Conservation (phyloP, 73 alveolate genomes). For the Blepharisma stoltei region DNA sequence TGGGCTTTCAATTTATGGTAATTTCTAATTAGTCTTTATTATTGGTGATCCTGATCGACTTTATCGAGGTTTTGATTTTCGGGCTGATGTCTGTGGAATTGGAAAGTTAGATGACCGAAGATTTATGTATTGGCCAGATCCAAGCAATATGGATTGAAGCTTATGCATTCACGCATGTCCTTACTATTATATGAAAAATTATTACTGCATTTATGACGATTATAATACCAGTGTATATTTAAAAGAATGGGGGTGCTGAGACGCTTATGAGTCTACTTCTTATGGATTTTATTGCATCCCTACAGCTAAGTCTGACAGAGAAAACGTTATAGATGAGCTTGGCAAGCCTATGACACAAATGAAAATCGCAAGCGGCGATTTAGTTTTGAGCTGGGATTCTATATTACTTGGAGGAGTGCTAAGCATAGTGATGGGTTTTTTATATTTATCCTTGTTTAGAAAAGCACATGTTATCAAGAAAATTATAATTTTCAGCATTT, state of each 20-base stretch:
- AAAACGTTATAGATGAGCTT: background rate
- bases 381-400: background rate
- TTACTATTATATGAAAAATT: background rate
- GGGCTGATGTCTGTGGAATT: slow-evolving; percentile 27
- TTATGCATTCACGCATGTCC: slow-evolving; percentile 29
- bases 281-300: slow-evolving; percentile 28
- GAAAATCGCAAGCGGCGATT: slow-evolving; percentile 19
- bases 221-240: background rate
- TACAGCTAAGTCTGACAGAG: slow-evolving; percentile 6
- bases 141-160: slow-evolving; percentile 7
- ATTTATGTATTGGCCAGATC: slow-evolving; percentile 20
- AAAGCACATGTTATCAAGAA: background rate
- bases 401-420: background rate
- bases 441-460: slow-evolving; percentile 11
- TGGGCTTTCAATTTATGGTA: background rate
- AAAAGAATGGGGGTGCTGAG: slow-evolving; percentile 23
- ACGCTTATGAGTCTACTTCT: slow-evolving; percentile 1
- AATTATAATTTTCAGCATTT: background rate
- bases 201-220: slow-evolving; percentile 27
- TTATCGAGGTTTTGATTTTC: slow-evolving; percentile 5
- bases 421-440: background rate
- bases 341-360: slow-evolving; percentile 7
- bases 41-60: slow-evolving; percentile 27
- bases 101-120: background rate
- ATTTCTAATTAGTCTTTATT: background rate